Evolutionary conservation across 177 flowering plant genomes (phyloP), one percentile per base, ranked within the genome.

Genomic region (Vitis hybrid): DNA sequence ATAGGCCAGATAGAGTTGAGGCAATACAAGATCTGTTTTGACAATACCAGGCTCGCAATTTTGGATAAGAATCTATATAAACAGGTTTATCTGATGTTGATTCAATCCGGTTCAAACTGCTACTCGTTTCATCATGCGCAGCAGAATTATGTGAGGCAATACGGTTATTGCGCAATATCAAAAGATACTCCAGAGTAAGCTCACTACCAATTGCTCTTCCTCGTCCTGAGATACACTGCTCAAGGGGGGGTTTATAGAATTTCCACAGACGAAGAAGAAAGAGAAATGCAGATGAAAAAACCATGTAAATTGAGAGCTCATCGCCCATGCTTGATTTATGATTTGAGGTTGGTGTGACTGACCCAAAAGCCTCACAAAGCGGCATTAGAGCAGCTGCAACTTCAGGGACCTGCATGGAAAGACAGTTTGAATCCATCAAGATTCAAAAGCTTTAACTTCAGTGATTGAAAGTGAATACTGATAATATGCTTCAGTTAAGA

Each of bases 301-400:
- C 88, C 62, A 81, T 76, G 77, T 90, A 84, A 48, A 80, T 46
- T 12, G 97, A 83, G 30, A 82, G 79, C 75, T 90, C 91, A 52
- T 89, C 91, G 32, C 78, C 82, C 1, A 75, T 68, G 54, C 70
- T 73, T 50, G 82, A 68, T 56, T 79, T 83, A 75, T 78, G 76
- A 68, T 73, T 67, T 57, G 83, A 69, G 69, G 80, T 74, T 27
- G 95, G 94, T 55, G 73, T 30, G 62, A 85, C 77, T 35, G 98
- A 90, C 20, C 99, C 99, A 79, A 93, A 94, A 35, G 71, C 87
- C 81, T 94, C 99, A 77, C 99, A 92, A 21, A 94, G 81, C 10
- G 98, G 94, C 88, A 94, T 80, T 71, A 93, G 80, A 64, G 91
- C 73, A 72, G 88, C 95, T 20, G 98, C 99, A 83, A 91, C 88